Conservation (phyloP, 2,329 filamentous ascomycete genomes). For the Nannizzia gypsea region DNA sequence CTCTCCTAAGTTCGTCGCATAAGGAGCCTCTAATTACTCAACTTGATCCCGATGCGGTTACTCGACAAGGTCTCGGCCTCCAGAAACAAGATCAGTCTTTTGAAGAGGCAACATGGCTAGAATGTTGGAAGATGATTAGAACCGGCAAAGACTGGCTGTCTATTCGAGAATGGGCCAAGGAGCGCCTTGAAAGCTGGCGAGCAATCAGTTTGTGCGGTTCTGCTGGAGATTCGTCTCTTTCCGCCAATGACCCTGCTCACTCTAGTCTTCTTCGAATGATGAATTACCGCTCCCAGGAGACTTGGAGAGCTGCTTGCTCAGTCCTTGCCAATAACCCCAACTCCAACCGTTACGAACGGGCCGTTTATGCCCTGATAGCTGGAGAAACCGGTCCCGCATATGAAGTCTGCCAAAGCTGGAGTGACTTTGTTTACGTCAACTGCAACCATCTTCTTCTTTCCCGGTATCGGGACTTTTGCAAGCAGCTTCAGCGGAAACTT, state of each 20-base stretch:
- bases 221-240: slow-evolving; percentile 22
- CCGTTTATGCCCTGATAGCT: slow-evolving; percentile 80
- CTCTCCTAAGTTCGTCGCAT: slow-evolving; percentile 46
- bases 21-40: slow-evolving; percentile 65
- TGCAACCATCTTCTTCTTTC: slow-evolving; percentile 76
- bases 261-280: slow-evolving; percentile 32
- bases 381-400: slow-evolving; percentile 71
- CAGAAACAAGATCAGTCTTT: slow-evolving; percentile 78
- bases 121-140: slow-evolving; percentile 86
- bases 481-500: slow-evolving; percentile 33
- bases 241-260: slow-evolving; percentile 22
- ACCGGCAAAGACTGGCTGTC: slow-evolving; percentile 63
- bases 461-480: slow-evolving; percentile 61
- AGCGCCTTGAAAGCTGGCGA: slow-evolving; percentile 79
- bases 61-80: slow-evolving; percentile 62
- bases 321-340: slow-evolving; percentile 49
- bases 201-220: slow-evolving; percentile 65
- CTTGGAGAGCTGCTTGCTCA: slow-evolving; percentile 29
- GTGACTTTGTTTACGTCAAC: slow-evolving; percentile 75
- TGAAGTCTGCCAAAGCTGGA: slow-evolving; percentile 65
- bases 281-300: slow-evolving; percentile 29
- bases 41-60: slow-evolving; percentile 81
- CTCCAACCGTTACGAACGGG: slow-evolving; percentile 67
- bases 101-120: slow-evolving; percentile 81
- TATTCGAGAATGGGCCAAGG: slow-evolving; percentile 75